These are phyloP conservation scores for Vitis riparia DNA, from an alignment of 164 flowering plant species.

Conservation along the genomic window DNA sequence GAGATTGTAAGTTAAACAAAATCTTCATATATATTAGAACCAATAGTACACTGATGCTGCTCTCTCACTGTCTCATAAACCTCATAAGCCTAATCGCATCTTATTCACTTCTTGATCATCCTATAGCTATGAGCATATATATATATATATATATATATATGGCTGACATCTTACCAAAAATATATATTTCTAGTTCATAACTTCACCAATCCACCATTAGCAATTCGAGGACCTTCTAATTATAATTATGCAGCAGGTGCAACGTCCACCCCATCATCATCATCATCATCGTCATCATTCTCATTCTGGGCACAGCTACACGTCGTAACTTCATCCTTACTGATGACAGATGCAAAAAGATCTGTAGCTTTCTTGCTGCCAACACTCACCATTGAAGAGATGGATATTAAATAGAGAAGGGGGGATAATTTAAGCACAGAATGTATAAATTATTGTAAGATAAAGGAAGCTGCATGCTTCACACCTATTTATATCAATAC, in stretches of 20 bases:
- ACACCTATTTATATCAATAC: too few species aligned
- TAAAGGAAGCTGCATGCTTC: neutral
- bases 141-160: too few species aligned
- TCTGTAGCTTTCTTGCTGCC: neutral
- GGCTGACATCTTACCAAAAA: too few species aligned
- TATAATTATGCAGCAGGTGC: conserved; percentile 27
- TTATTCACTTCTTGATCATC: too few species aligned
- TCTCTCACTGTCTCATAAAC: neutral
- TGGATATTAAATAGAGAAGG: neutral
- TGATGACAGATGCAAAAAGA: neutral
- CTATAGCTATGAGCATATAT: too few species aligned
- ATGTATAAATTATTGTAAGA: neutral
- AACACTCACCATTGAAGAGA: conserved; percentile 10
- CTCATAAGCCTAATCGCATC: too few species aligned
- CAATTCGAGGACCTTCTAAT: too few species aligned
- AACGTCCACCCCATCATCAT: conserved; percentile 24
- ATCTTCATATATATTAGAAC: too few species aligned
- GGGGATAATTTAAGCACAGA: neutral
- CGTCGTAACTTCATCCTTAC: neutral
- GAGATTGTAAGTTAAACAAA: too few species aligned
- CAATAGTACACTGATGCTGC: too few species aligned
- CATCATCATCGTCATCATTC: conserved; percentile 23
- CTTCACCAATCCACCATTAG: too few species aligned
- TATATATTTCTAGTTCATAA: too few species aligned
- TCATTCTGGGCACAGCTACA: neutral